phyloP scores from a whole-genome alignment of 345 rosid genomes.

The Physaria fendleri region DNA sequence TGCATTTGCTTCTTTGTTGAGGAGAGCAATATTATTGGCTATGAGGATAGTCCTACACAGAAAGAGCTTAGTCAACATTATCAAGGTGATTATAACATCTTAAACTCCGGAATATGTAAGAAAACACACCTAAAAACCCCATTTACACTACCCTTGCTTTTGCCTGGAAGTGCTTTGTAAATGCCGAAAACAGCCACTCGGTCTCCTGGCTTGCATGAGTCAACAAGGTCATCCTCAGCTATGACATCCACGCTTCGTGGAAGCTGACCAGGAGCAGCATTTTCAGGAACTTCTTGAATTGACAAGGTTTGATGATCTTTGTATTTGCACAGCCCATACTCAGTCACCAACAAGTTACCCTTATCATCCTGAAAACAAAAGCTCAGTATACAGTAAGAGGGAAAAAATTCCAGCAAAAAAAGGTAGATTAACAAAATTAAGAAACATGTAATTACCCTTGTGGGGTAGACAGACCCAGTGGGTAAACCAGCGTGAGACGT shows the following conservation, averaged over 20 bases:
- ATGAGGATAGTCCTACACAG: conserved; percentile 75
- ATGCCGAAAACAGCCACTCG: conserved; percentile 87
- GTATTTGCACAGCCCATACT: conserved; percentile 86
- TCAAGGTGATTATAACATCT: background rate
- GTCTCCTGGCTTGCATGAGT: conserved; percentile 97
- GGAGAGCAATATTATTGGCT: conserved; percentile 83
- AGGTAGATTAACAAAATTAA: background rate
- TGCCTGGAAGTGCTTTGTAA: conserved; percentile 96
- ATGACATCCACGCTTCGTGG: conserved; percentile 94
- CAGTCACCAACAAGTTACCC: conserved; percentile 89
- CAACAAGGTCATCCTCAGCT: conserved; percentile 96
- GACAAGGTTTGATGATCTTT: conserved; percentile 98
- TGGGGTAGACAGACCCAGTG: conserved; percentile 96
- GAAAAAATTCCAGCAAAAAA: background rate
- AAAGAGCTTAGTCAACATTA: conserved; percentile 14
- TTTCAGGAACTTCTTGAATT: conserved; percentile 97
- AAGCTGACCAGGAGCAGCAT: conserved; percentile 99
- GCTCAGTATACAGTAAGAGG: conserved; percentile 6
- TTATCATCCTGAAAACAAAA: conserved; percentile 65
- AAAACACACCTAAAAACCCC: conserved; percentile 83
- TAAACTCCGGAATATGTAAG: background rate
- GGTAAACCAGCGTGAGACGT: conserved; percentile 85
- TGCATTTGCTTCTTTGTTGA: conserved; percentile 95
- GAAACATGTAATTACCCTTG: conserved; percentile 56
- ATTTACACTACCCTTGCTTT: conserved; percentile 88